Conservation (phyloP, 2,329 filamentous ascomycete genomes). For the Hypoxylon sp. region DNA sequence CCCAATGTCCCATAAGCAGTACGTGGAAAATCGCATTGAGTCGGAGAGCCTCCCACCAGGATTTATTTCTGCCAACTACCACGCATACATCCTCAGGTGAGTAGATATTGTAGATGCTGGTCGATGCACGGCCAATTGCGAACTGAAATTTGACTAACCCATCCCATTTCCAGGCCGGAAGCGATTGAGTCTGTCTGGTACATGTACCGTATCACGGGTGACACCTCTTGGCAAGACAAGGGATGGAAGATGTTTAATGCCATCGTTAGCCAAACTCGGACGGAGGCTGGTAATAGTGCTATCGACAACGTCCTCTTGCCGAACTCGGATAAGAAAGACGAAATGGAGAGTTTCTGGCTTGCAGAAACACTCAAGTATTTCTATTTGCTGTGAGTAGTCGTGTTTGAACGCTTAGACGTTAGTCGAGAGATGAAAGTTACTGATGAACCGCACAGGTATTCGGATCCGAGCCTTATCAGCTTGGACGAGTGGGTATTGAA, state of each 20-base stretch:
- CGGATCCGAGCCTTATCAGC: conserved; percentile 70
- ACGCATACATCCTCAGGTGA: conserved; percentile 74
- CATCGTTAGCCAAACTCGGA: conserved; percentile 76
- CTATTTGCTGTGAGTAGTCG: conserved; percentile 79
- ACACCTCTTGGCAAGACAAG: conserved; percentile 80
- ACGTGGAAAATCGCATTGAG: conserved; percentile 62
- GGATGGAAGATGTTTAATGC: conserved; percentile 89
- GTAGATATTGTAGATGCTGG: conserved; percentile 39
- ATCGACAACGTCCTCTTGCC: conserved; percentile 72
- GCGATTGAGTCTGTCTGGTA: conserved; percentile 91
- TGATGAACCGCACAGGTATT: conserved; percentile 44
- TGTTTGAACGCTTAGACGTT: neutral
- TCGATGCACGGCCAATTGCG: neutral
- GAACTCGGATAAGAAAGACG: conserved; percentile 65
- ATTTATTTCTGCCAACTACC: conserved; percentile 62
- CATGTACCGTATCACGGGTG: conserved; percentile 90
- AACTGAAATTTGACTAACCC: conserved; percentile 17
- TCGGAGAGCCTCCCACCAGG: conserved; percentile 65
- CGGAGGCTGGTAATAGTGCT: conserved; percentile 77
- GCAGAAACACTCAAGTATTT: conserved; percentile 95
- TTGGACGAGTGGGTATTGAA: conserved; percentile 76
- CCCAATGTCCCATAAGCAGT: conserved; percentile 69
- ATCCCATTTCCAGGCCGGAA: conserved; percentile 72
- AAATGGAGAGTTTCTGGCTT: conserved; percentile 92
- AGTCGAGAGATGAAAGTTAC: conserved; percentile 2